Evolutionary conservation across 129 eudicot species (phyloP).

Genomic region (carrot (Daucus carota)): DNA sequence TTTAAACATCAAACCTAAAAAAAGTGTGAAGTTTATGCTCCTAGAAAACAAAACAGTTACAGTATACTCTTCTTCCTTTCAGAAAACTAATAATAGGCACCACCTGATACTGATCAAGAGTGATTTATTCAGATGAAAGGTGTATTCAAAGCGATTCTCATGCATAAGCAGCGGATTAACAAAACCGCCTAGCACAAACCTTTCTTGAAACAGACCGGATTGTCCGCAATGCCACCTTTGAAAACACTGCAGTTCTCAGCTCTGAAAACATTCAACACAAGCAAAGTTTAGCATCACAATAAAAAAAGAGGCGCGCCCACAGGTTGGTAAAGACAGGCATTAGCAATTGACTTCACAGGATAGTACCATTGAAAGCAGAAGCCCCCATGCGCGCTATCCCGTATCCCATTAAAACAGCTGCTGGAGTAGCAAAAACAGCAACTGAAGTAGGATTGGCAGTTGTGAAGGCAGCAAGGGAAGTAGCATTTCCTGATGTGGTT

Average conservation of each 20-base stretch:
- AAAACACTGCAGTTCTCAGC: conserved; percentile 89
- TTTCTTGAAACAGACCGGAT: conserved; percentile 79
- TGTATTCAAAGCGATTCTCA: neutral
- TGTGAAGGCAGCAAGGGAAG: conserved; percentile 65
- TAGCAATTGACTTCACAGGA: conserved; percentile 45
- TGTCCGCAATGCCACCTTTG: conserved; percentile 92
- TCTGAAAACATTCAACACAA: conserved; percentile 33
- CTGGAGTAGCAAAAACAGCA: conserved; percentile 86
- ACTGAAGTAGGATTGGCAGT: conserved; percentile 61
- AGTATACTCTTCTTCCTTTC: neutral
- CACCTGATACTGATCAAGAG: neutral
- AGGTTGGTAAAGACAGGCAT: conserved; percentile 20
- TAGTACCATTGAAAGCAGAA: conserved; percentile 89
- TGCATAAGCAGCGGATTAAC: neutral
- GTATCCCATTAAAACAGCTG: conserved; percentile 81
- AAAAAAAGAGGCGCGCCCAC: neutral
- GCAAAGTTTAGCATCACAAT: neutral
- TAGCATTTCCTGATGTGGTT: conserved; percentile 66
- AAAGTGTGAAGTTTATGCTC: neutral
- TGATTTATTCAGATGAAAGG: neutral
- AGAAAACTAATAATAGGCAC: neutral
- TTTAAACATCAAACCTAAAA: neutral
- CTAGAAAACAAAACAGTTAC: neutral
- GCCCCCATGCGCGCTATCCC: conserved; percentile 94
- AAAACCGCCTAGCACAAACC: conserved; percentile 31